phyloP scores from a whole-genome alignment of 2,329 filamentous ascomycete species.

The Saccharata proteae region DNA sequence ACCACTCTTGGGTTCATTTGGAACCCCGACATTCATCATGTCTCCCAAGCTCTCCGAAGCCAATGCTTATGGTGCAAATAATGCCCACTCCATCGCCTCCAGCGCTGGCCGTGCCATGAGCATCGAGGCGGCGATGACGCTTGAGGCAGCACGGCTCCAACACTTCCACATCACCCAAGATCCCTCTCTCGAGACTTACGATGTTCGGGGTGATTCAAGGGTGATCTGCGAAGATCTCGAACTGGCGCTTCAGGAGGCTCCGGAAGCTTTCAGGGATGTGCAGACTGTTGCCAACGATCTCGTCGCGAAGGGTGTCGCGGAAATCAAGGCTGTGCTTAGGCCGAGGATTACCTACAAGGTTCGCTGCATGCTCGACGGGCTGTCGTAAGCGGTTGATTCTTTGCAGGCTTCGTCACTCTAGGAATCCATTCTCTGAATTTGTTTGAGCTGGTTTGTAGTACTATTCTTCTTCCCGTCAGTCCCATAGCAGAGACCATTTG shows the following conservation, averaged over 20 bases:
- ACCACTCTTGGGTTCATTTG: slow-evolving; percentile 26
- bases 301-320: slow-evolving; percentile 19
- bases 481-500: too few species aligned
- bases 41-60: slow-evolving; percentile 18
- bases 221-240: slow-evolving; percentile 27
- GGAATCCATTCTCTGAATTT: too few species aligned
- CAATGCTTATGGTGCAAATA: slow-evolving; percentile 18
- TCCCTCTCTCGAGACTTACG: background rate
- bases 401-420: too few species aligned
- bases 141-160: background rate
- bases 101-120: slow-evolving; percentile 27
- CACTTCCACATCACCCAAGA: slow-evolving; percentile 1
- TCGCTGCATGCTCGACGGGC: too few species aligned
- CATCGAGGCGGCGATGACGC: background rate
- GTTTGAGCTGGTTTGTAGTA: too few species aligned
- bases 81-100: slow-evolving; percentile 25
- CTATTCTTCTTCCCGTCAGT: too few species aligned
- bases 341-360: slow-evolving; percentile 28
- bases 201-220: slow-evolving; percentile 17
- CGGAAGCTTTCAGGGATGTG: slow-evolving; percentile 27
- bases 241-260: slow-evolving; percentile 27
- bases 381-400: too few species aligned
- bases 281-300: slow-evolving; percentile 24
- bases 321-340: slow-evolving; percentile 20
- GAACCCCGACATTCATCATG: slow-evolving; percentile 26